Conservation (phyloP, 768 basidiomycete genomes). For the Mycena galericulata region DNA sequence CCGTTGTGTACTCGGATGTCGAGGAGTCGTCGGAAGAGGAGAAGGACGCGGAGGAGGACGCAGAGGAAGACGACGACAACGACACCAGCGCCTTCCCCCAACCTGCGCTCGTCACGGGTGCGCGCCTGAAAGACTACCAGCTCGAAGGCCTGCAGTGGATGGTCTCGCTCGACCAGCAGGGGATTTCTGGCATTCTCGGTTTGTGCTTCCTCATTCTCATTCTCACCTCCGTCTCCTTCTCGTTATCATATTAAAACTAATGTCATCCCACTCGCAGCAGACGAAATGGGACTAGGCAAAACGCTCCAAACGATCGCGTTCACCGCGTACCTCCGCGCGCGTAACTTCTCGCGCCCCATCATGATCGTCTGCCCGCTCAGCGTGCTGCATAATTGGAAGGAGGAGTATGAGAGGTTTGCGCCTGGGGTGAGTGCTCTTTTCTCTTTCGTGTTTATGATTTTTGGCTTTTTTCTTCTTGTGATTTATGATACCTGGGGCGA, state of each 20-base stretch:
- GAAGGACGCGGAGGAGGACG: slow-evolving; percentile 27
- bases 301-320: slow-evolving; percentile 97
- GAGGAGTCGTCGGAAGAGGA: slow-evolving; percentile 32
- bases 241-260: neutral
- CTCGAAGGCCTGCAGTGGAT: slow-evolving; percentile 97
- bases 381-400: slow-evolving; percentile 91
- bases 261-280: slow-evolving; percentile 65
- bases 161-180: slow-evolving; percentile 88
- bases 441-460: too few species aligned
- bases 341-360: slow-evolving; percentile 78
- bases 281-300: slow-evolving; percentile 97
- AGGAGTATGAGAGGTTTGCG: slow-evolving; percentile 88
- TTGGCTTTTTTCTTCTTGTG: too few species aligned
- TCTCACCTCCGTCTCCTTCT: neutral
- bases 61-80: too few species aligned
- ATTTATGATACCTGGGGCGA: too few species aligned
- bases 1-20: too few species aligned
- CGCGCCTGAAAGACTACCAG: slow-evolving; percentile 89
- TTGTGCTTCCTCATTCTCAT: slow-evolving; percentile 41
- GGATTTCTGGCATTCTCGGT: slow-evolving; percentile 86
- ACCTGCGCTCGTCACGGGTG: slow-evolving; percentile 85
- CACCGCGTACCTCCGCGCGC: slow-evolving; percentile 87
- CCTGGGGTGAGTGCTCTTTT: slow-evolving; percentile 66
- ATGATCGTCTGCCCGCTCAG: slow-evolving; percentile 94
- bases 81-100: slow-evolving; percentile 79